Evolutionary conservation across 1,284 basidiomycete species (phyloP), one percentile per base, ranked within the genome.

Genomic region (Microstroma glucosiphilum): DNA sequence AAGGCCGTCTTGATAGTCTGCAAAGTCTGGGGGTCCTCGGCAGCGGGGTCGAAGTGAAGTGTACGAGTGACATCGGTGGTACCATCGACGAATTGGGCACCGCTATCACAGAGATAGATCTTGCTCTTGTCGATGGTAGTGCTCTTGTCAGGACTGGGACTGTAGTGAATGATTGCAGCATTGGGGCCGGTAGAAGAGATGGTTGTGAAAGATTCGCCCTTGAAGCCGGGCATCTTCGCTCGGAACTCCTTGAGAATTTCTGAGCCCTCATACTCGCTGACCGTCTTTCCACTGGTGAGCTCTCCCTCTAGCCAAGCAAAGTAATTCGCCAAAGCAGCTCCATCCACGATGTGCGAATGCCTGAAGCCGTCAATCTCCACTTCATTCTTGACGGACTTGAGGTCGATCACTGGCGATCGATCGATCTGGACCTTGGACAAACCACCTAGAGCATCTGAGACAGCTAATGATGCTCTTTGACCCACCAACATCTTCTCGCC

Each of bases 251-350:
- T 88, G 56, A 98, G 82, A 73, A 88, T 82, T 71, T 86, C 85
- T 0, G 92, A 89, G 9, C 85, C 96, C 66, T 91, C 84, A 65
- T 86, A 88, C 80, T 98, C 94, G 56, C 85, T 88, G 65, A 94
- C 75, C 68, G 84, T 83, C n/a, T 82, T 83, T 0, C 86, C 88
- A 1, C 82, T 82, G 1, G 83, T 79, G 15, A 97, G 82, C 69
- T 87, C 85, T 68, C 91, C 89, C 79, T 97, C 92, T 1, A 98
- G 83, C 93, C 94, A 98, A 0, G 92, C 85, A 76, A 97, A 96
- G 69, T 74, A 72, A 61, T 79, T 60, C 55, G 92, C 92, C 49
- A 97, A 83, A 0, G 94, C 94, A 0, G 85, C 87, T 2, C 94
- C 93, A 78, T 98, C 94, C 11, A 92, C 85, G 55, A 96, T 86